Conservation (phyloP, 2,329 filamentous ascomycete species). For the Phialophora verrucosa region DNA sequence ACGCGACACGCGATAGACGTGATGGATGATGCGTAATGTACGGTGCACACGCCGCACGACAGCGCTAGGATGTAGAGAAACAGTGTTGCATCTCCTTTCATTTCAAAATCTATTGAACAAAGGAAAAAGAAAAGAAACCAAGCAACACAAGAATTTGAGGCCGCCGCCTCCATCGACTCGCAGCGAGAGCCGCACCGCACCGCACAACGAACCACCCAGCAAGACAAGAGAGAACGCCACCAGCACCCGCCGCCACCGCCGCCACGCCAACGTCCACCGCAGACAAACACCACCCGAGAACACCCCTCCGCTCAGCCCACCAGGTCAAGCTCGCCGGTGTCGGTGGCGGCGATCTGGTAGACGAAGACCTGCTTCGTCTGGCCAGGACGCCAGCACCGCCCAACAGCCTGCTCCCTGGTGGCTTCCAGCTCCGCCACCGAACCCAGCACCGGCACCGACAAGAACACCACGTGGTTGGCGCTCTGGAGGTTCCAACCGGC, state of each 20-base stretch:
- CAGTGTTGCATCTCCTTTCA: not conserved
- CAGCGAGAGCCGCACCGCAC: slow-evolving; percentile 17
- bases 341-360: slow-evolving; percentile 52
- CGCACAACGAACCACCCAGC: slow-evolving; percentile 26
- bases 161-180: slow-evolving; percentile 2
- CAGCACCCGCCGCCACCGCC: not conserved
- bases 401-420: slow-evolving; percentile 68
- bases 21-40: not conserved
- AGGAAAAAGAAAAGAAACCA: slow-evolving; percentile 3
- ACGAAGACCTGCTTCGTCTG: slow-evolving; percentile 64
- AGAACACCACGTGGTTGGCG: slow-evolving; percentile 69
- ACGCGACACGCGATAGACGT: not conserved
- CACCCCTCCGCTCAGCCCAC: slow-evolving; percentile 26
- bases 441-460: slow-evolving; percentile 59
- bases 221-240: not conserved
- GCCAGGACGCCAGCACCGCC: slow-evolving; percentile 63
- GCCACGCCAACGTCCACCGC: not conserved
- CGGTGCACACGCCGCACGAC: not conserved
- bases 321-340: slow-evolving; percentile 18
- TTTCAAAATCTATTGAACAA: slow-evolving; percentile 10
- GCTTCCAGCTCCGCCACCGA: slow-evolving; percentile 62
- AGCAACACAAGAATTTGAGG: slow-evolving; percentile 3
- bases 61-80: not conserved
- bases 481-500: slow-evolving; percentile 68
- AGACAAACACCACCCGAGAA: slow-evolving; percentile 33